Evolutionary conservation across 305 asterid species (phyloP).

Genomic region (Solanum chacoense): DNA sequence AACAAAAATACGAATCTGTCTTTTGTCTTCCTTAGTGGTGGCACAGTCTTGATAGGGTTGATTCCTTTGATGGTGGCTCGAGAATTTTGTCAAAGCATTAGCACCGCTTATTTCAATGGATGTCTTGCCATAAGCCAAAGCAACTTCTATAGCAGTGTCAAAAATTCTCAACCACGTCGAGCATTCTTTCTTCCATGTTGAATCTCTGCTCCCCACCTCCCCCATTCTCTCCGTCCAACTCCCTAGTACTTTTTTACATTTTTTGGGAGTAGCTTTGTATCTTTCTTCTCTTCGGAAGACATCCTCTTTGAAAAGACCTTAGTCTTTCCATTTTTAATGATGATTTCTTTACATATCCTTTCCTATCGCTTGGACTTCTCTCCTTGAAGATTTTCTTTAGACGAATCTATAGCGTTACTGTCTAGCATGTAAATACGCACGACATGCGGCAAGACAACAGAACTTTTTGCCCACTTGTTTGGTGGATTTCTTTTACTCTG

Average conservation of each 20-base stretch:
- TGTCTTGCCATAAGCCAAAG: slow-evolving; percentile 27
- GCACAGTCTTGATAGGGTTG: not conserved
- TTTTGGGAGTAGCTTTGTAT: not conserved
- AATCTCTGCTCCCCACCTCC: slow-evolving; percentile 49
- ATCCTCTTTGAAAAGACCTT: not conserved
- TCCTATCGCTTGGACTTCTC: not conserved
- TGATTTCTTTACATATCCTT: not conserved
- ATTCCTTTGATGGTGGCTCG: slow-evolving; percentile 15
- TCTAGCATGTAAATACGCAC: slow-evolving; percentile 43
- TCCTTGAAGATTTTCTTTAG: slow-evolving; percentile 9
- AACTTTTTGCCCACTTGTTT: not conserved
- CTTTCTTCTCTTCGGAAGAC: not conserved
- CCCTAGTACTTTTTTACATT: slow-evolving; percentile 31
- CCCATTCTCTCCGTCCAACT: slow-evolving; percentile 41
- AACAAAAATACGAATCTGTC: not conserved
- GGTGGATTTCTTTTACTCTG: not conserved
- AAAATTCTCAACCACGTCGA: slow-evolving; percentile 40
- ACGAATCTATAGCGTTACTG: slow-evolving; percentile 60
- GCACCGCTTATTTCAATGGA: slow-evolving; percentile 33
- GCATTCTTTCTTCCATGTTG: slow-evolving; percentile 22
- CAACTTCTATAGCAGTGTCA: slow-evolving; percentile 36
- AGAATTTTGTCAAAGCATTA: slow-evolving; percentile 43
- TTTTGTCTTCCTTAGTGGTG: not conserved
- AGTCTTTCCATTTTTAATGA: not conserved
- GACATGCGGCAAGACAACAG: slow-evolving; percentile 22